Conservation (phyloP, 192 early-diverging fungal genomes). For the Physocladia obscura region DNA sequence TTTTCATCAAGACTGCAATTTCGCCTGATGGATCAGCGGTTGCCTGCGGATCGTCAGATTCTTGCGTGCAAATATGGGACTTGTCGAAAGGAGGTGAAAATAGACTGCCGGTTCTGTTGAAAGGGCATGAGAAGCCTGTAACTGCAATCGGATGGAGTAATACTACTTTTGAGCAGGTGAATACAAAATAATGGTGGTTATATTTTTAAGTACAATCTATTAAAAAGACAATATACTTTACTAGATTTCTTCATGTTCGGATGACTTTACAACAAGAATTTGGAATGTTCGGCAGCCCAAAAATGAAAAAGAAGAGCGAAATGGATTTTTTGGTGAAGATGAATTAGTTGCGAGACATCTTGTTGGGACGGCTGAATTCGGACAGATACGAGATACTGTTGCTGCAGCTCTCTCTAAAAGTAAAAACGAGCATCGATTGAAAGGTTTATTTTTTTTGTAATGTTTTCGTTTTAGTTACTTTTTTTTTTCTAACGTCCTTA, state of each 20-base stretch:
- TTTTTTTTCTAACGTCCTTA: too few relatives aligned
- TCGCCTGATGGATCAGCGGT: conserved; percentile 75
- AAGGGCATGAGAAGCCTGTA: conserved; percentile 67
- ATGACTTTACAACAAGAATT: conserved; percentile 71
- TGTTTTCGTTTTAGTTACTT: too few relatives aligned
- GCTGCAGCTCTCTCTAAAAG: too few relatives aligned
- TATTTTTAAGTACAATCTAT: not conserved
- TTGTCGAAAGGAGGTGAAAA: conserved; percentile 39
- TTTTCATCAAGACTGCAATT: conserved; percentile 67
- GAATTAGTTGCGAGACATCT: not conserved
- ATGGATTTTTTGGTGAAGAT: conserved; percentile 7
- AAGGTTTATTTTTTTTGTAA: too few relatives aligned
- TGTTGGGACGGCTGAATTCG: conserved; percentile 9
- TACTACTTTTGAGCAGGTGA: conserved; percentile 50
- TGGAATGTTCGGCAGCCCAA: conserved; percentile 52
- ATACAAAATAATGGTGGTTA: too few relatives aligned
- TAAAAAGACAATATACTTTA: not conserved
- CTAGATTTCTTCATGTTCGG: conserved; percentile 61
- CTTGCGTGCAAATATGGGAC: conserved; percentile 72
- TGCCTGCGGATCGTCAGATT: conserved; percentile 68
- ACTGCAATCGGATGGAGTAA: conserved; percentile 76
- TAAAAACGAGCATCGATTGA: not conserved
- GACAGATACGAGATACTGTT: not conserved
- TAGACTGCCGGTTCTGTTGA: conserved; percentile 51
- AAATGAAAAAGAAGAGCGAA: not conserved